A percentile compares a stretch with the other conserved stretches of the same genome.
These are phyloP conservation scores for Kodamaea lidongshanica DNA, from an alignment of 805 yeast species.

Conservation along the genomic window DNA sequence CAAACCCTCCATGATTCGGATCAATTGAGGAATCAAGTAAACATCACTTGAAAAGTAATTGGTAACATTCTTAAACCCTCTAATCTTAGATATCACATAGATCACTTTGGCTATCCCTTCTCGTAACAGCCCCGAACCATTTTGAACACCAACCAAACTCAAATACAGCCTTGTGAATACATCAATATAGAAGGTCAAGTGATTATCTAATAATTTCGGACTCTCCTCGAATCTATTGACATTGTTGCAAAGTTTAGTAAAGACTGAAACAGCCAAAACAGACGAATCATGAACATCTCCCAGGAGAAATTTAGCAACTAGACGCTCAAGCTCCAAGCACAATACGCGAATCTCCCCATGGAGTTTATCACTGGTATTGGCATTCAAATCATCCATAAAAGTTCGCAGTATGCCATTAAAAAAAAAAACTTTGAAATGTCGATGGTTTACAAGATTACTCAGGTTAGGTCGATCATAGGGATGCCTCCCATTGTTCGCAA, in stretches of 20 bases:
- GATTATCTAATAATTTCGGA: constrained; percentile 46
- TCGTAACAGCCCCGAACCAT: constrained; percentile 9
- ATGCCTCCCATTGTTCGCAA: constrained; percentile 62
- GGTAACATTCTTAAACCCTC: constrained; percentile 59
- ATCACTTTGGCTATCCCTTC: constrained; percentile 31
- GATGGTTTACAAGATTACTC: constrained; percentile 53
- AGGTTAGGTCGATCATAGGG: constrained; percentile 78
- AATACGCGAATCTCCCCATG: no score
- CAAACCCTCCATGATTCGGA: constrained; percentile 5
- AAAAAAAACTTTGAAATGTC: constrained; percentile 1
- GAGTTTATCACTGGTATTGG: no score
- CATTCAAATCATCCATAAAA: no score
- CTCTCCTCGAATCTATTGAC: constrained; percentile 49
- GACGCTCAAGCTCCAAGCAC: no score
- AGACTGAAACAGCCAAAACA: no score
- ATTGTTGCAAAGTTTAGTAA: constrained; percentile 13
- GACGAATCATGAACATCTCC: no score
- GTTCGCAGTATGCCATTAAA: constrained; percentile 1
- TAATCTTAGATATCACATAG: constrained; percentile 57
- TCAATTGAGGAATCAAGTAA: constrained; percentile 32
- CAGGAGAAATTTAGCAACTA: no score
- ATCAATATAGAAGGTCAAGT: constrained; percentile 29
- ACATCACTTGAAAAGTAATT: constrained; percentile 58
- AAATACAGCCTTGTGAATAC: constrained; percentile 23
- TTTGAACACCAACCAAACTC: constrained; percentile 1